phyloP scores from a whole-genome alignment of 2,329 filamentous ascomycete genomes.

The Alternaria panax region DNA sequence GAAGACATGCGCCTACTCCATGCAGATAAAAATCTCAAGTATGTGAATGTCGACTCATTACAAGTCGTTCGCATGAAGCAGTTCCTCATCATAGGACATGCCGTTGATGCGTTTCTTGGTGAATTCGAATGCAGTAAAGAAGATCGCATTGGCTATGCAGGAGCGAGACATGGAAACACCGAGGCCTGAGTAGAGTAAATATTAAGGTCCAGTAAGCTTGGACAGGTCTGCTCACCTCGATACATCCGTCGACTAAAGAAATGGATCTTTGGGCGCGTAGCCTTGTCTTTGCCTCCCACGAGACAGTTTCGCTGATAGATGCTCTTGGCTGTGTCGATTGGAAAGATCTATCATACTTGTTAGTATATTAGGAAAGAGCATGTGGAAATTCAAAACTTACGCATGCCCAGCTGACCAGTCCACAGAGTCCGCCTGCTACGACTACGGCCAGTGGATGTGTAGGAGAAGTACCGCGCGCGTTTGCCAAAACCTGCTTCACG shows the following conservation, averaged over 20 bases:
- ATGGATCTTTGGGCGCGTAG: constrained; percentile 70
- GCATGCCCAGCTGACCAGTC: constrained; percentile 83
- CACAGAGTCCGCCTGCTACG: constrained; percentile 79
- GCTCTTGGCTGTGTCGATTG: constrained; percentile 82
- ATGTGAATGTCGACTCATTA: constrained; percentile 12
- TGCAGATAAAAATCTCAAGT: constrained; percentile 15
- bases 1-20: constrained; percentile 27
- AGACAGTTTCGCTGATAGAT: constrained; percentile 85
- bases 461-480: constrained; percentile 74
- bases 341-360: constrained; percentile 55
- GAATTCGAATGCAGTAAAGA: constrained; percentile 88
- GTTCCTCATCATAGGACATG: constrained; percentile 48
- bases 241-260: constrained; percentile 83
- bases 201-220: neutral
- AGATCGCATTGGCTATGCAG: constrained; percentile 84
- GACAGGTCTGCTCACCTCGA: constrained; percentile 61
- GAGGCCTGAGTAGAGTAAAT: constrained; percentile 55
- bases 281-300: constrained; percentile 68
- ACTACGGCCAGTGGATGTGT: constrained; percentile 82
- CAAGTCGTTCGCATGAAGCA: constrained; percentile 37
- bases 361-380: constrained; percentile 1
- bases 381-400: constrained; percentile 56
- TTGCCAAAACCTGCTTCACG: constrained; percentile 80
- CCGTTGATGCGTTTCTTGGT: constrained; percentile 68
- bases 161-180: constrained; percentile 84